Base-by-base conservation (phyloP, 495 filamentous ascomycete species). In the Cladorrhinum samala region DNA sequence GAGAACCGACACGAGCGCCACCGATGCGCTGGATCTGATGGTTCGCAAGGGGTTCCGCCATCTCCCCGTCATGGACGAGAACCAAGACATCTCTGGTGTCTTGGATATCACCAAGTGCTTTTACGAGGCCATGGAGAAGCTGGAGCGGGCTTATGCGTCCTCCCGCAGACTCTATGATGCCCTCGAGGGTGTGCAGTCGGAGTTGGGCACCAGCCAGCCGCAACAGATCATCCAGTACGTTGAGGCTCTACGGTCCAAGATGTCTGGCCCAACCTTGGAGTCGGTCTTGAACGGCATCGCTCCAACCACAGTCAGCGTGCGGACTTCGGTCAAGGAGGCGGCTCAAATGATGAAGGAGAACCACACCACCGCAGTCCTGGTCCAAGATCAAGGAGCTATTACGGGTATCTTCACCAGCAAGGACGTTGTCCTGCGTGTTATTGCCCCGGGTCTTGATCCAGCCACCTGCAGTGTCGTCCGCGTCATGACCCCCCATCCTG, bases 341-440 rank as follows among this genome's bases (percentile, higher is more conserved):
- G 93, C 93, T 9, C 78, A 83, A 24, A 59, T 95, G 68, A 98
- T 98, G 93, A 96, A 94, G 75, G 93, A 97, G 68, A 87, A 97
- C 69, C 93, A 95, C 68, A 98, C 93, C 18, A 98, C 93, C 37
- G 93, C 93, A 24, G 83, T 98, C 46, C 75, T 98, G 52, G 93
- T 98, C 21, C 92, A 97, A 71, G 93, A 98, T 66, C 89, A 95
- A 70, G 90, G 92, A 39, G 88, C 88, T 11, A 96, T 98, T 66
- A 98, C 93, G 39, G 93, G 93, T 73, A 98, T 98, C 63, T 98
- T 98, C 70, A 98, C 93, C 46, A 97, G 93, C 77, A 98, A 98
- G 73, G 93, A 98, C 74, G 91, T 98, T 42, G 93, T 98, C 50
- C 81, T 98, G 49, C 90, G 93, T 69, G 93, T 98, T 49, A 98